Percentiles rank a stretch among this genome's conserved stretches.
These are phyloP conservation scores for Taphrina wiesneri DNA, from an alignment of 1,139 yeast genomes.

Conservation along the genomic window DNA sequence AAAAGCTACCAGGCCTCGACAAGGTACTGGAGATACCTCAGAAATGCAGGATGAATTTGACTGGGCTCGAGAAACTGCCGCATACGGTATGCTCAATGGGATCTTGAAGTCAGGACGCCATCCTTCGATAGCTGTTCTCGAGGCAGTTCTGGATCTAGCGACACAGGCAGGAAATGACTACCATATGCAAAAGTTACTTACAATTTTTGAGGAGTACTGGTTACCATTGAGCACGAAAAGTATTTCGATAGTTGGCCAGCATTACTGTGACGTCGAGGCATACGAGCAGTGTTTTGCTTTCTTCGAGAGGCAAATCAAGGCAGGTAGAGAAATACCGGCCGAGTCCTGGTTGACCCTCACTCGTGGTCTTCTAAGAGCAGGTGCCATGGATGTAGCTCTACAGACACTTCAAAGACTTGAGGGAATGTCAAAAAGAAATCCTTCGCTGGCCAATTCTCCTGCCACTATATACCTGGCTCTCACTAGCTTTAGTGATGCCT, in stretches of 20 bases:
- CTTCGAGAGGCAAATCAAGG: not conserved
- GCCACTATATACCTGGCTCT: conserved; percentile 12
- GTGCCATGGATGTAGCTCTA: conserved; percentile 8
- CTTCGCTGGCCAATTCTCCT: not conserved
- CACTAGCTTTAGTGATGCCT: conserved; percentile 1
- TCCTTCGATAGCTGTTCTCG: not conserved
- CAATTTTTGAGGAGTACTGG: conserved; percentile 3
- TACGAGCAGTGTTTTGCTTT: conserved; percentile 21
- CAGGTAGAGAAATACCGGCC: conserved; percentile 3
- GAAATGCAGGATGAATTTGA: not conserved
- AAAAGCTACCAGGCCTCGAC: not conserved
- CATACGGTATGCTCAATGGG: not conserved
- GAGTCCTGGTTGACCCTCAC: conserved; percentile 8
- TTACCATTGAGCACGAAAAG: not conserved
- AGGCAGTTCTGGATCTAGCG: not conserved
- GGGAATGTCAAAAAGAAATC: not conserved
- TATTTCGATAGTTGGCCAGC: not conserved
- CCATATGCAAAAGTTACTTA: not conserved
- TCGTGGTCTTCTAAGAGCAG: not conserved
- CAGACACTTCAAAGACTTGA: conserved; percentile 3
- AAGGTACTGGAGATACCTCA: not conserved
- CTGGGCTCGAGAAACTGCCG: conserved; percentile 1
- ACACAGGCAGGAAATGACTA: not conserved
- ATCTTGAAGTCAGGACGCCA: not conserved
- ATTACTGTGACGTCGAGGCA: conserved; percentile 4